Base-by-base conservation (phyloP, 257 asterid species). In the Datura wrightii region DNA sequence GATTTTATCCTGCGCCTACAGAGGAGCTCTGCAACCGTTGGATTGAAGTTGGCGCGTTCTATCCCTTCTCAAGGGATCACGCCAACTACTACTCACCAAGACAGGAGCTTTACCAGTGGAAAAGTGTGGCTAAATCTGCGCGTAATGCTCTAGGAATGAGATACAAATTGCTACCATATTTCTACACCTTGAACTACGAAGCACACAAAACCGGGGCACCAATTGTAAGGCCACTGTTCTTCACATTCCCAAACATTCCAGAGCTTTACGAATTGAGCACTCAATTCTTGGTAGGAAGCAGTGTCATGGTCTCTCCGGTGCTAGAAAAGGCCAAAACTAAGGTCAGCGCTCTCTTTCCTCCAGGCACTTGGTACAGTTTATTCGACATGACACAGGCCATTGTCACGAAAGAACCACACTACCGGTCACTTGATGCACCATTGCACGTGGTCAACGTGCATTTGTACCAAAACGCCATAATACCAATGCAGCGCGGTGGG, bases 61-160 rank as follows among this genome's bases (percentile, higher is more conserved):
- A 95, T 86, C 99, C 99, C 0, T 97, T 95, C 80, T 95, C 99
- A 3, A 91, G 99, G 79, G 99, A 97, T 87, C 99, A 97, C 82
- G 98, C 98, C 0, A 95, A 95, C 80, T 95, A 88, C 72, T 90
- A 90, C 82, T 95, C 98, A 10, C 98, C 99, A 7, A 91, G 99
- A 71, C 99, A 97, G 50, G 98, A 97, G 92, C 99, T 95, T 87
- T 97, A 97, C 84, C 99, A 95, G 84, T 97, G 99, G 99, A 92
- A 90, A 67, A 80, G 97, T 2, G 99, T 97, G 66, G 97, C 99
- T 2, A 87, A 87, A 55, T 97, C 99, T 10, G 98, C 97, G 2
- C 90, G 99, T 65, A 95, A 95, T 85, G 98, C 98, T 60, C 79
- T 97, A 10, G 99, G 98, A 2, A 89, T 97, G 97, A 89, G 99